These are phyloP conservation scores for Wickerhamiella hasegawae DNA, from an alignment of 805 yeast genomes.

Conservation along the genomic window DNA sequence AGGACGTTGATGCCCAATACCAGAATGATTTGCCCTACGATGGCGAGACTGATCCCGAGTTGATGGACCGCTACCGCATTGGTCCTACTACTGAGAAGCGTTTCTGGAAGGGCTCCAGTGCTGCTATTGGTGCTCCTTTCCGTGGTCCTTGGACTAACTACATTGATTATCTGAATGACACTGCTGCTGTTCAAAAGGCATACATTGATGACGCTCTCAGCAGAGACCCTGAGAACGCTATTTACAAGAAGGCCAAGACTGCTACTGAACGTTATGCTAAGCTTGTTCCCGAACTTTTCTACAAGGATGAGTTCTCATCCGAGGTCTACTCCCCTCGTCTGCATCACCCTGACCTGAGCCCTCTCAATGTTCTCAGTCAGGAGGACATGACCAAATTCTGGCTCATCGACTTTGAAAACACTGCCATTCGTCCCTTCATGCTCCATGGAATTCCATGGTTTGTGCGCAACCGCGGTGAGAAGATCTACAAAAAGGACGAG, in stretches of 20 bases:
- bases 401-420: slow-evolving; percentile 72
- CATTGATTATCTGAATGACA: slow-evolving; percentile 41
- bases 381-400: slow-evolving; percentile 22
- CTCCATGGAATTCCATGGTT: slow-evolving; percentile 69
- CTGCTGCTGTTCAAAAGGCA: slow-evolving; percentile 54
- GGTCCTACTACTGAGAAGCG: slow-evolving; percentile 80
- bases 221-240: slow-evolving; percentile 33
- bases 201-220: slow-evolving; percentile 37
- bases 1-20: slow-evolving; percentile 38
- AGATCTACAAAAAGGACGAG: slow-evolving; percentile 64
- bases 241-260: slow-evolving; percentile 17
- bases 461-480: slow-evolving; percentile 76
- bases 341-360: slow-evolving; percentile 73
- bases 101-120: slow-evolving; percentile 51
- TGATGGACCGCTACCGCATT: slow-evolving; percentile 64
- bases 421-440: slow-evolving; percentile 67
- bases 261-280: slow-evolving; percentile 45
- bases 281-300: slow-evolving; percentile 44
- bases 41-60: slow-evolving; percentile 39
- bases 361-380: slow-evolving; percentile 56
- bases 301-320: slow-evolving; percentile 31
- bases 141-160: slow-evolving; percentile 75
- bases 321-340: slow-evolving; percentile 58
- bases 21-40: slow-evolving; percentile 35
- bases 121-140: slow-evolving; percentile 31